phyloP scores from a whole-genome alignment of 257 asterid species.

The Solanum piurae region DNA sequence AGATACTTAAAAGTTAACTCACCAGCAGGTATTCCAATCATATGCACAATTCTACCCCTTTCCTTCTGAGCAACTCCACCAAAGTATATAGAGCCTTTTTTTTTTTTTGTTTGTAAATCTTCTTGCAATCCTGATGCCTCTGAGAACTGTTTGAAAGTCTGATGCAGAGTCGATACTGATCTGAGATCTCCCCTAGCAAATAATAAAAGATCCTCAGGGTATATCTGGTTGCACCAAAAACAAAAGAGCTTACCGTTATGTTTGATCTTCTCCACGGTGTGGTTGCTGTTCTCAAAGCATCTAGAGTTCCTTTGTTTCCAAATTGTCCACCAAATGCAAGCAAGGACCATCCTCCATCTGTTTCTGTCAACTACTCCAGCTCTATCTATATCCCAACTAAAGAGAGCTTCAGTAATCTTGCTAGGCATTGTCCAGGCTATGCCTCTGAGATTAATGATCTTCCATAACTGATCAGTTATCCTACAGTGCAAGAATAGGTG shows the following conservation, averaged over 20 bases:
- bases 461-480: neutral
- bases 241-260: neutral
- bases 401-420: neutral
- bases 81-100: neutral
- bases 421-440: neutral
- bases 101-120: neutral
- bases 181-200: neutral
- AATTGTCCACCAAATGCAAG: neutral
- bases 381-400: neutral
- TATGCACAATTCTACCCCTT: neutral
- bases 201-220: neutral
- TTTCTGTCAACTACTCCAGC: neutral
- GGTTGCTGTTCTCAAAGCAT: neutral
- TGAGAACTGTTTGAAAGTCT: neutral
- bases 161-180: neutral
- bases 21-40: neutral
- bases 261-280: neutral
- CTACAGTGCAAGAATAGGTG: neutral
- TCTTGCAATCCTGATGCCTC: neutral
- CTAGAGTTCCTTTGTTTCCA: neutral
- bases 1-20: neutral
- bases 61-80: neutral
- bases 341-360: neutral
- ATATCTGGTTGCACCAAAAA: neutral
- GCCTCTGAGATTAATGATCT: neutral